Evolutionary conservation across 768 basidiomycete genomes (phyloP).

Genomic region (Lyophyllum atratum): DNA sequence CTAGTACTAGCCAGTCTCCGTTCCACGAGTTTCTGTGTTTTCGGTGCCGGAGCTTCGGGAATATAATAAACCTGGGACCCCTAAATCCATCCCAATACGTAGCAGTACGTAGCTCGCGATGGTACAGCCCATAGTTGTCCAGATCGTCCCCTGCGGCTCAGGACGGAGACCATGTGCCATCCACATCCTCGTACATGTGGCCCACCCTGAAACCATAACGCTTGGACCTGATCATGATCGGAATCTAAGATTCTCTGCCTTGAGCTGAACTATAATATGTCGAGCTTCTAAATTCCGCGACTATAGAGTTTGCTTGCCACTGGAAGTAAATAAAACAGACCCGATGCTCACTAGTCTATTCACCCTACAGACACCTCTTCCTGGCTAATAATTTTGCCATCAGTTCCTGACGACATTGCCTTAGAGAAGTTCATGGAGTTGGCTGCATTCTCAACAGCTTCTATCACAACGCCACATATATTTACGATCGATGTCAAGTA

Average conservation of each 20-base stretch:
- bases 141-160: not conserved
- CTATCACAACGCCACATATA: conserved; percentile 6
- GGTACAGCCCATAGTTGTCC: no score
- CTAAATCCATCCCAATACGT: no score
- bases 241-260: not conserved
- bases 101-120: no score
- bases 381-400: not conserved
- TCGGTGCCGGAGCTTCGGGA: no score
- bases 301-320: not conserved
- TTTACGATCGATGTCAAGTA: not conserved
- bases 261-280: not conserved
- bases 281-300: not conserved
- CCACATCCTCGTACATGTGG: conserved; percentile 2
- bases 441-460: not conserved
- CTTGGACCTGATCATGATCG: conserved; percentile 2
- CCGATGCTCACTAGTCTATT: not conserved
- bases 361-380: not conserved
- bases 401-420: not conserved
- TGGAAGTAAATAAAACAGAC: not conserved
- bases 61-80: no score
- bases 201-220: conserved; percentile 1
- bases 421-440: not conserved
- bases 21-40: no score
- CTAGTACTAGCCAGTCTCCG: no score
- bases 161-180: not conserved